Evolutionary conservation across 495 filamentous ascomycete species (phyloP), one percentile per base, ranked within the genome.

Genomic region (Penicillium desertorum): DNA sequence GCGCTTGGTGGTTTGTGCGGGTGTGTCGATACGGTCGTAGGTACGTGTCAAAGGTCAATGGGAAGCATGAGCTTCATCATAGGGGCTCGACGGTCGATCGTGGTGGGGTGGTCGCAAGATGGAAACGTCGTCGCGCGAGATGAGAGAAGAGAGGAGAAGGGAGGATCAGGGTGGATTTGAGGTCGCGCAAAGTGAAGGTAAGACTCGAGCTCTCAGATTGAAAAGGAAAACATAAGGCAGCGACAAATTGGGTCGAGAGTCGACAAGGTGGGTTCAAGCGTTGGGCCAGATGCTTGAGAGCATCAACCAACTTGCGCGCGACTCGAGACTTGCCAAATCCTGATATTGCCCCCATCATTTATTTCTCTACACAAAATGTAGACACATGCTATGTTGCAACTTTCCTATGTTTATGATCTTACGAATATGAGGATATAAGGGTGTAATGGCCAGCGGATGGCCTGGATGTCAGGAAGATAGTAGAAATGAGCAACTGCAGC

Each of bases 401-500:
- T 6, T 41, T n/a, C 7, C 17, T 22, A 52, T 42, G n/a, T 3
- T n/a, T 12, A 43, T 16, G 29, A 29, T 46, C 0, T 37, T 23
- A 47, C 5, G 1, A 22, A 16, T 37, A 36, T 55, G 22, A 39
- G 25, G 30, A 47, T 47, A n/a, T 19, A 47, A 36, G 4, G 4
- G 6, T 30, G 7, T 27, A 17, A 41, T 36, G 5, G 41, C 19
- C 16, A 34, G 20, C 34, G 27, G 20, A 17, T 14, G 20, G 22
- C 43, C 19, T 55, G 22, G 36, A 30, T 52, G 12, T 43, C 39
- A 16, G n/a, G 17, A 37, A 45, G 14, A 46, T 23, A 19, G 27
- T 10, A 54, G 14, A 32, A 51, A 30, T 43, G 47, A 17, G n/a
- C 45, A 41, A n/a, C 19, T 50, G 25, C 27, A 51, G 22, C 25